These are phyloP conservation scores for Phytophthora agathidicida DNA, from an alignment of 352 stramenopile species.

Conservation along the genomic window DNA sequence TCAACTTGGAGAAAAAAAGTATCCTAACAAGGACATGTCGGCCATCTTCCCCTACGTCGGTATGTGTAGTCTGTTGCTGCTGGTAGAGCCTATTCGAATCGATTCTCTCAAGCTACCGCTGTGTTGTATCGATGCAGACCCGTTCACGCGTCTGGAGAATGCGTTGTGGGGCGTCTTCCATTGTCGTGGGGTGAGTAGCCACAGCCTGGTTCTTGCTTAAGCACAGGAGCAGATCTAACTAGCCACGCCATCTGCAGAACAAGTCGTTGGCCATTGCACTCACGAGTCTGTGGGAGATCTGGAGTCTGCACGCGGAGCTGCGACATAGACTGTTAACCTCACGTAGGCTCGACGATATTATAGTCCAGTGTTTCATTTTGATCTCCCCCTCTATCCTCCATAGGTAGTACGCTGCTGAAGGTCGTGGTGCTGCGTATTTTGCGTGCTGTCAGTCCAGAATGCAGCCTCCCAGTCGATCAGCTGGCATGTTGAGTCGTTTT, in stretches of 20 bases:
- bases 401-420: constrained; percentile 20
- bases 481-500: constrained; percentile 13
- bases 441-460: not conserved
- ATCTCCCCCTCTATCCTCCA: no score
- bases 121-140: constrained; percentile 21
- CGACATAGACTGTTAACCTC: constrained; percentile 8
- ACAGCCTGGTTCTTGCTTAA: not conserved
- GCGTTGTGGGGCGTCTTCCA: constrained; percentile 35
- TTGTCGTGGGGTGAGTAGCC: not conserved
- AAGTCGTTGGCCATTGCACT: constrained; percentile 1
- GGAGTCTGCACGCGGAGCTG: constrained; percentile 30
- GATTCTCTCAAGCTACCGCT: not conserved
- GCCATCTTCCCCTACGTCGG: constrained; percentile 43
- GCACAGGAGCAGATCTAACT: not conserved
- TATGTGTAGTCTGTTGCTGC: constrained; percentile 10
- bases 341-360: constrained; percentile 20
- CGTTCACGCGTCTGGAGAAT: constrained; percentile 31
- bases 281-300: constrained; percentile 23
- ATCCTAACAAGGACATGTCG: no score
- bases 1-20: no score
- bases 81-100: not conserved
- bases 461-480: constrained; percentile 16
- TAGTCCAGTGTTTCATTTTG: no score
- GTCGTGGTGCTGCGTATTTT: constrained; percentile 17
- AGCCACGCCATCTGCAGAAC: not conserved